These are phyloP conservation scores for Pseudoneurospora amorphoporcata DNA, from an alignment of 495 filamentous ascomycete species.

Conservation along the genomic window DNA sequence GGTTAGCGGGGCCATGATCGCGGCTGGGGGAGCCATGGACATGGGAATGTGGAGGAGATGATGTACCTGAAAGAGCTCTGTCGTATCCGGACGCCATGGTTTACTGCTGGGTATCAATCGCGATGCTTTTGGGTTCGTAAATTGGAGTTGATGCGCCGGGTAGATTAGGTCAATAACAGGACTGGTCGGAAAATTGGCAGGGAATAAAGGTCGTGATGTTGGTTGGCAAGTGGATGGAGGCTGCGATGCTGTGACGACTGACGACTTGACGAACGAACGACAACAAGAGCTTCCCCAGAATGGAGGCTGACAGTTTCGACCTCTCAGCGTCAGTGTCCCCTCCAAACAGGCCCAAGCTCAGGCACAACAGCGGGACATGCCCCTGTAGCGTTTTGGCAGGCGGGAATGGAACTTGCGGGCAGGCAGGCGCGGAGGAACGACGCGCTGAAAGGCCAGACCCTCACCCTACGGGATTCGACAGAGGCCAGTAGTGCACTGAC, in stretches of 20 bases:
- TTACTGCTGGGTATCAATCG: slow-evolving; percentile 1
- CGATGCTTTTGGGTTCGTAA: slow-evolving; percentile 1
- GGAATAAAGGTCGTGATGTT: background rate
- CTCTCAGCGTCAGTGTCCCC: background rate
- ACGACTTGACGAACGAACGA: background rate
- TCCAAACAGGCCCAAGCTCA: background rate
- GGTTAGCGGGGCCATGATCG: slow-evolving; percentile 27
- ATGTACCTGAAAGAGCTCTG: slow-evolving; percentile 86
- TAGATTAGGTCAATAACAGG: background rate
- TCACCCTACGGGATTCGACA: background rate
- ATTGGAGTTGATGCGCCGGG: slow-evolving; percentile 3
- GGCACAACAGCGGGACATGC: background rate
- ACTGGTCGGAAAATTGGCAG: background rate
- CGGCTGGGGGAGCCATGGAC: background rate
- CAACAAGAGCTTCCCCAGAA: slow-evolving; percentile 2
- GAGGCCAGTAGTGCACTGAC: background rate
- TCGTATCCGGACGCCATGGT: slow-evolving; percentile 83
- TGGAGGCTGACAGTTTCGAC: slow-evolving; percentile 6
- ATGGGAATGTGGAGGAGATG: slow-evolving; percentile 6
- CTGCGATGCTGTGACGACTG: slow-evolving; percentile 16
- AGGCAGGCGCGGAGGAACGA: background rate
- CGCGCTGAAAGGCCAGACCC: background rate
- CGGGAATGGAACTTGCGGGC: background rate
- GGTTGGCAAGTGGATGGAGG: slow-evolving; percentile 8
- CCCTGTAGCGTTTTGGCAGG: background rate